phyloP scores from a whole-genome alignment of 2,329 filamentous ascomycete genomes.

The Teratosphaeria zuluensis region DNA sequence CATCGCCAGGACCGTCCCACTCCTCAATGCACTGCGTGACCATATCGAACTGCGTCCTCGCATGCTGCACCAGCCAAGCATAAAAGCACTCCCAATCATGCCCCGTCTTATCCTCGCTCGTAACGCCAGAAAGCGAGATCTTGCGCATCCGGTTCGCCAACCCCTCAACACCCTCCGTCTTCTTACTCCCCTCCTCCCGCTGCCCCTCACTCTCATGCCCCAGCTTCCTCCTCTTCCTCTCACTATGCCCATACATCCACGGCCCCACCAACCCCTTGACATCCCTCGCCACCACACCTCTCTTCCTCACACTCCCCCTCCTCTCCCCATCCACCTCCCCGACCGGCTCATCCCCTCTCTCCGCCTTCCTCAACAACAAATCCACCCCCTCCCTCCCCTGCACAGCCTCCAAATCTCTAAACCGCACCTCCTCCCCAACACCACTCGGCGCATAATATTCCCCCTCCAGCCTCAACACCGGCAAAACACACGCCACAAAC shows the following conservation, averaged over 20 bases:
- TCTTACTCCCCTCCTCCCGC: neutral
- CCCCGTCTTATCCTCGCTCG: constrained; percentile 30
- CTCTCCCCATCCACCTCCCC: neutral
- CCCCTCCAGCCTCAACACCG: constrained; percentile 57
- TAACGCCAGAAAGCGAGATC: constrained; percentile 20
- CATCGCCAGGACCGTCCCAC: constrained; percentile 64
- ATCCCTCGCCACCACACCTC: constrained; percentile 46
- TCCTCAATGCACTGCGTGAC: constrained; percentile 55
- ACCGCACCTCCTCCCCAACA: constrained; percentile 41
- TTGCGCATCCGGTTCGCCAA: constrained; percentile 10
- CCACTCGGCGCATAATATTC: constrained; percentile 56
- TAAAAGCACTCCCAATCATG: constrained; percentile 61
- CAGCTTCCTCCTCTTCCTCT: constrained; percentile 42
- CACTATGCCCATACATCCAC: constrained; percentile 59
- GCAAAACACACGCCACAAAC: constrained; percentile 60
- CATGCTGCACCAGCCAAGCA: constrained; percentile 55
- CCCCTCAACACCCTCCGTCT: neutral
- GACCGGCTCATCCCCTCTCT: constrained; percentile 13
- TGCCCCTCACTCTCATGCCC: neutral
- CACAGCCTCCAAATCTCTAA: constrained; percentile 55
- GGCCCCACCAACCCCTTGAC: constrained; percentile 59
- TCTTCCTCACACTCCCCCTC: constrained; percentile 3
- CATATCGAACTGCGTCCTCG: constrained; percentile 51
- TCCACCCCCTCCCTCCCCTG: constrained; percentile 50
- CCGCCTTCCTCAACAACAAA: constrained; percentile 51